phyloP scores from a whole-genome alignment of 345 rosid genomes.

The Diplotaxis tenuifolia region DNA sequence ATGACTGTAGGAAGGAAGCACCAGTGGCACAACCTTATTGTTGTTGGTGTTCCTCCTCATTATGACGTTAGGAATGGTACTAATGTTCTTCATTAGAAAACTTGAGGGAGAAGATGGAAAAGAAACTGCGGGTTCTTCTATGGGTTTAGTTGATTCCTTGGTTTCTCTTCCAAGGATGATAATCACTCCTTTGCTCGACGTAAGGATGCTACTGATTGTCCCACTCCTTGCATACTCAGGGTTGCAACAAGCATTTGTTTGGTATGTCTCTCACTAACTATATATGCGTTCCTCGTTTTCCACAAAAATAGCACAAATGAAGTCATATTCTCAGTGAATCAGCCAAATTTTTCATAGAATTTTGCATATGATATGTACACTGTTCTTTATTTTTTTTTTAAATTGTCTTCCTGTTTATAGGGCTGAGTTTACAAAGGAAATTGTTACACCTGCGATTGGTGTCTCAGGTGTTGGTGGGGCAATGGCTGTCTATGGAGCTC shows the following conservation, averaged over 20 bases:
- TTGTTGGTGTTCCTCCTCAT: slow-evolving; percentile 68
- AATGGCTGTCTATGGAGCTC: slow-evolving; percentile 91
- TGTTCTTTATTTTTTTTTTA: background rate
- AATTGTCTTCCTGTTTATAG: slow-evolving; percentile 37
- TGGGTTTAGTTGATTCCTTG: slow-evolving; percentile 50
- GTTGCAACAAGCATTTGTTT: slow-evolving; percentile 91
- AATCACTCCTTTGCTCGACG: slow-evolving; percentile 64
- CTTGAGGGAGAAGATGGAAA: slow-evolving; percentile 54
- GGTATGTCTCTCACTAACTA: slow-evolving; percentile 43
- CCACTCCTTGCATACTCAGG: slow-evolving; percentile 93
- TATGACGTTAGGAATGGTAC: slow-evolving; percentile 71
- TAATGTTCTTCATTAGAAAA: slow-evolving; percentile 76
- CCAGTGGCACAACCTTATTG: slow-evolving; percentile 67
- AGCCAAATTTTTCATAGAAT: no score
- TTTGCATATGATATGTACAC: background rate
- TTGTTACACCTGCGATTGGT: slow-evolving; percentile 80
- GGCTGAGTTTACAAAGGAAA: slow-evolving; percentile 88
- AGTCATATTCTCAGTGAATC: no score
- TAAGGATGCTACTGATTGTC: slow-evolving; percentile 70
- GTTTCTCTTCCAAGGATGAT: slow-evolving; percentile 54
- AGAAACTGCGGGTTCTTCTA: slow-evolving; percentile 45
- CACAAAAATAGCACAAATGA: background rate
- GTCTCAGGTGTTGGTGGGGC: slow-evolving; percentile 86
- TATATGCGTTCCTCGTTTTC: background rate
- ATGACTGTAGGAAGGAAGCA: slow-evolving; percentile 68